Evolutionary conservation across 2,329 filamentous ascomycete species (phyloP).

Genomic region (Geosmithia morbida): DNA sequence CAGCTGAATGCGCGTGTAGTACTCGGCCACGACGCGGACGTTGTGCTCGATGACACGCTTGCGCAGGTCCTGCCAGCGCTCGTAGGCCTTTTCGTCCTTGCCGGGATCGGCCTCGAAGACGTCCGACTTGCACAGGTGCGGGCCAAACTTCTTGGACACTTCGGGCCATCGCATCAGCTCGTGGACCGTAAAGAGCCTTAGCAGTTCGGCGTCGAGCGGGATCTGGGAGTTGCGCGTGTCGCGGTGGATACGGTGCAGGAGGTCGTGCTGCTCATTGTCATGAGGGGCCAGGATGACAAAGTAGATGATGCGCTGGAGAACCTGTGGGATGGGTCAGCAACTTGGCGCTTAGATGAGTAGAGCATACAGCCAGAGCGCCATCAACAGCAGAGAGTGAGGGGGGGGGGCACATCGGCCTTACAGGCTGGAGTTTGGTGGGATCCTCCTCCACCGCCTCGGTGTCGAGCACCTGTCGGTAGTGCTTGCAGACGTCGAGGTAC

Average conservation of each 20-base stretch:
- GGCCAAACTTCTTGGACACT: conserved; percentile 76
- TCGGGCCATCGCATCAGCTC: conserved; percentile 98
- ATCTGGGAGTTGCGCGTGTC: conserved; percentile 72
- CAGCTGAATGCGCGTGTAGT: conserved; percentile 96
- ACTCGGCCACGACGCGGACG: conserved; percentile 91
- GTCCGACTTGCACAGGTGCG: conserved; percentile 76
- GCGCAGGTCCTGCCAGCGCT: conserved; percentile 85
- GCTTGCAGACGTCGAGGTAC: conserved; percentile 94
- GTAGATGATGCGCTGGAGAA: conserved; percentile 90
- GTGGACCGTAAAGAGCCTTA: conserved; percentile 88
- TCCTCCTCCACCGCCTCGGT: conserved; percentile 92
- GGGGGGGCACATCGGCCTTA: conserved; percentile 27
- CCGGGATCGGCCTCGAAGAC: conserved; percentile 62
- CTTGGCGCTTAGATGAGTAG: too few relatives aligned
- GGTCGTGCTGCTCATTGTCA: conserved; percentile 96
- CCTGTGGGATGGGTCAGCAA: conserved; percentile 27
- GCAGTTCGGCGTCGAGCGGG: conserved; percentile 65
- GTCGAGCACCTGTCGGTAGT: conserved; percentile 93
- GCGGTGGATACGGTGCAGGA: conserved; percentile 81
- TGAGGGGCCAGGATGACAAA: conserved; percentile 93
- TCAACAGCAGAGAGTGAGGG: too few relatives aligned
- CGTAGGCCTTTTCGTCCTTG: conserved; percentile 66
- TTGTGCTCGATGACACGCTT: conserved; percentile 99
- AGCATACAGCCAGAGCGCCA: conserved; percentile 5
- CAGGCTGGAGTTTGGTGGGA: conserved; percentile 68